Conservation (phyloP, 2,329 filamentous ascomycete species). For the Zasmidium cellare region DNA sequence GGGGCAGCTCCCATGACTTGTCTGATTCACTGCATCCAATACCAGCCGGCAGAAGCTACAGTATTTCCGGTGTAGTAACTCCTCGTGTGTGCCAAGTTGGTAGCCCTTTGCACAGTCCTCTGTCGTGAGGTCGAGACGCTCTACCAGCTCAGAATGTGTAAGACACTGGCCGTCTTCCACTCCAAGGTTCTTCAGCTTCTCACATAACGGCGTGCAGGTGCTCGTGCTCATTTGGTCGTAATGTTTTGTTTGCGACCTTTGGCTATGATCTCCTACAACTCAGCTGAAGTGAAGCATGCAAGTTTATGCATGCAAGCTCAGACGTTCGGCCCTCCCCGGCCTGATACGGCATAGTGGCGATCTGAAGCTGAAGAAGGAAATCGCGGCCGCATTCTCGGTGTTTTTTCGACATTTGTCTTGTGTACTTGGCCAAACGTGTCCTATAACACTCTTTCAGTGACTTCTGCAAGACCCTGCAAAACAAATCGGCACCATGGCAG, state of each 20-base stretch:
- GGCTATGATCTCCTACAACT: too few species aligned
- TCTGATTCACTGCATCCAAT: background rate
- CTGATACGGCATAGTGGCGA: background rate
- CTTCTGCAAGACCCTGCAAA: background rate
- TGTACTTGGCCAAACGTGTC: too few species aligned
- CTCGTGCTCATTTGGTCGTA: background rate
- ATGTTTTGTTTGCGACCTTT: too few species aligned
- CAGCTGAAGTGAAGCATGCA: background rate
- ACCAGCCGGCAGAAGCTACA: background rate
- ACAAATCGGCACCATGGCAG: slow-evolving; percentile 21
- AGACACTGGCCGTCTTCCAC: background rate
- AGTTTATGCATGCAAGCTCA: background rate
- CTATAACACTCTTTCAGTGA: background rate
- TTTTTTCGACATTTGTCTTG: background rate
- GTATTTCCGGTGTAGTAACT: background rate
- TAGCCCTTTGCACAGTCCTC: background rate
- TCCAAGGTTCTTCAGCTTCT: background rate
- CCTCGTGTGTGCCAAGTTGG: background rate
- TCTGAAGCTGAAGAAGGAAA: background rate
- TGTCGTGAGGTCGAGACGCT: background rate
- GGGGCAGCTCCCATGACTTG: background rate
- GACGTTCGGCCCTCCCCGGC: background rate
- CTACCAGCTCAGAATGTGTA: background rate
- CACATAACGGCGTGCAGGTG: background rate
- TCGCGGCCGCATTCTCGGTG: background rate